Percentiles rank a stretch among this genome's conserved stretches.
These are phyloP conservation scores for Gossypium stocksii DNA, from an alignment of 345 rosid species.

Conservation along the genomic window DNA sequence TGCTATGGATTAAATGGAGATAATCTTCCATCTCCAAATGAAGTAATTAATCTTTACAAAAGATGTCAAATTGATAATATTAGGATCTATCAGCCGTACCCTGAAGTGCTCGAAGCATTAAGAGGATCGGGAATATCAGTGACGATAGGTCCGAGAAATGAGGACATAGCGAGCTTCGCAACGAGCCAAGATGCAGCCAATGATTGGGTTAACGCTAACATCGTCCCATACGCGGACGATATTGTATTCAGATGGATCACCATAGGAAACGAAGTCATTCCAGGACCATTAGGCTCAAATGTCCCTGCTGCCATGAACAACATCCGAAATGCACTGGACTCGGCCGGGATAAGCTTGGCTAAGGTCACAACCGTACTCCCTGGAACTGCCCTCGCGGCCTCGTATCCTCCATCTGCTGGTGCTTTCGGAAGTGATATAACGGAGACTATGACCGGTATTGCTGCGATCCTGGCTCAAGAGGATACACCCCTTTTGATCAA, in stretches of 20 bases:
- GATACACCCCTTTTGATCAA: constrained; percentile 33
- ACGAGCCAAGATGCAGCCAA: constrained; percentile 21
- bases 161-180: constrained; percentile 26
- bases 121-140: constrained; percentile 20
- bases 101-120: constrained; percentile 28
- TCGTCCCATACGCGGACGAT: constrained; percentile 24
- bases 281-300: constrained; percentile 12
- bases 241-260: constrained; percentile 27
- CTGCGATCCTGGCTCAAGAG: constrained; percentile 4
- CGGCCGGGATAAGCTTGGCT: constrained; percentile 13
- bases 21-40: constrained; percentile 36
- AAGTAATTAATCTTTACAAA: constrained; percentile 30
- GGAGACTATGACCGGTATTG: constrained; percentile 15
- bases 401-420: constrained; percentile 40
- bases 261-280: constrained; percentile 41
- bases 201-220: constrained; percentile 23
- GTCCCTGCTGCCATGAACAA: constrained; percentile 27
- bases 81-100: constrained; percentile 35
- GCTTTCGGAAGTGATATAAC: constrained; percentile 17
- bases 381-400: constrained; percentile 14
- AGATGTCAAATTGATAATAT: constrained; percentile 15
- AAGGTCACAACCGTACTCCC: constrained; percentile 27
- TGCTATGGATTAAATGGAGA: constrained; percentile 34
- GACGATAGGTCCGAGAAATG: constrained; percentile 29
- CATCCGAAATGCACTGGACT: constrained; percentile 15